These are phyloP conservation scores for Aphanomyces euteiches DNA, from an alignment of 352 stramenopile genomes.

Conservation along the genomic window DNA sequence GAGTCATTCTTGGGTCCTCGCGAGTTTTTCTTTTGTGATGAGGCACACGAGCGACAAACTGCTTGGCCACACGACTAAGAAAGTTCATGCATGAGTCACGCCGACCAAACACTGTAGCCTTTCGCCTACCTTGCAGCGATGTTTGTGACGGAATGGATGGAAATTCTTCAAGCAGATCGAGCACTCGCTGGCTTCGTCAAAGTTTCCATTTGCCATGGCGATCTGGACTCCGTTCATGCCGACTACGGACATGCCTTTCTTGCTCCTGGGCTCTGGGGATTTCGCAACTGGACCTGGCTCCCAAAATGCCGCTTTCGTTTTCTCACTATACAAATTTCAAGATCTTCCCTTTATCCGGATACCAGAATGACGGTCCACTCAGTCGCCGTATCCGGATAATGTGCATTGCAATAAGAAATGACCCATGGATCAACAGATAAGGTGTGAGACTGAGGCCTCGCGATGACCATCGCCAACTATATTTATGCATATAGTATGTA, in stretches of 20 bases:
- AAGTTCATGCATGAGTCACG: conserved; percentile 1
- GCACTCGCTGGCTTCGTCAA: conserved; percentile 62
- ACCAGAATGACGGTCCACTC: not conserved
- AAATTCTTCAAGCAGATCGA: conserved; percentile 82
- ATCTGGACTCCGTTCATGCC: conserved; percentile 30
- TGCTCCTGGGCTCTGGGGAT: no score
- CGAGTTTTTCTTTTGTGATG: conserved; percentile 70
- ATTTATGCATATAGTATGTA: conserved; percentile 12
- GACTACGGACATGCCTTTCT: not conserved
- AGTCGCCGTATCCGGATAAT: not conserved
- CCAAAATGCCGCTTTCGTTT: no score
- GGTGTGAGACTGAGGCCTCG: not conserved
- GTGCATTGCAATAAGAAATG: not conserved
- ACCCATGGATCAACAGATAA: no score
- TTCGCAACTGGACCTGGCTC: no score
- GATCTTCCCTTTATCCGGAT: no score
- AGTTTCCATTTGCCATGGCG: conserved; percentile 30
- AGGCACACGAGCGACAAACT: conserved; percentile 68
- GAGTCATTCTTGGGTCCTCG: conserved; percentile 73
- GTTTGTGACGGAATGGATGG: conserved; percentile 78
- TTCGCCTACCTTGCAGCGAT: conserved; percentile 61
- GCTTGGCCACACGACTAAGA: conserved; percentile 68
- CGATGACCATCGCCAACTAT: not conserved
- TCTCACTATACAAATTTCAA: no score
- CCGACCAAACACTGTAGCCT: no score